A percentile compares a stretch with the other conserved stretches of the same genome.
Conservation (phyloP, 805 yeast genomes). For the Wickerhamiella alocasiicola region DNA sequence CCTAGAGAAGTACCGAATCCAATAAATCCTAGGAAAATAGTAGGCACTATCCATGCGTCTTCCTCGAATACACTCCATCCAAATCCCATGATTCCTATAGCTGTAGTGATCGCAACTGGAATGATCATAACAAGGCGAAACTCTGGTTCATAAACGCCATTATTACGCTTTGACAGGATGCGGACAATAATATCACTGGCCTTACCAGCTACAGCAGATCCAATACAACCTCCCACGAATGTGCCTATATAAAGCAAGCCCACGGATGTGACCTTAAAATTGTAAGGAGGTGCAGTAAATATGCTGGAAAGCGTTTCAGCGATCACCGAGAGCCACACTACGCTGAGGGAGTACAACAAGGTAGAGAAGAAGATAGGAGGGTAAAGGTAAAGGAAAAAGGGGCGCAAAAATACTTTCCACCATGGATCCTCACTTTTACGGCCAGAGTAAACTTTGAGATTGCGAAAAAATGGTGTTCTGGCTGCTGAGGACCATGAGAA, state of each 20-base stretch:
- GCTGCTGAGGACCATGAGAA: background rate
- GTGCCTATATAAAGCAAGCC: constrained; percentile 46
- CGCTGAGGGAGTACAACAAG: constrained; percentile 41
- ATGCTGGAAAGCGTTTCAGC: constrained; percentile 44
- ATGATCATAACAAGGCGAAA: constrained; percentile 42
- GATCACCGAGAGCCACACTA: constrained; percentile 51
- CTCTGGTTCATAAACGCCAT: constrained; percentile 53
- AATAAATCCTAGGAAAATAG: constrained; percentile 42
- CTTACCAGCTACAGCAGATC: constrained; percentile 43
- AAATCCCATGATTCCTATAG: constrained; percentile 47
- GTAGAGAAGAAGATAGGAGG: constrained; percentile 43
- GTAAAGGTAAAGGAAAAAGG: constrained; percentile 37
- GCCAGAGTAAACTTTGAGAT: constrained; percentile 37
- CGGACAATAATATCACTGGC: constrained; percentile 39
- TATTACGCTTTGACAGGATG: constrained; percentile 33
- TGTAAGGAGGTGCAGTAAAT: constrained; percentile 35
- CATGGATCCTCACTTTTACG: constrained; percentile 38
- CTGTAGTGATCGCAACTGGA: constrained; percentile 35
- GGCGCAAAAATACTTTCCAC: constrained; percentile 46
- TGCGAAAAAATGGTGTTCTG: constrained; percentile 24
- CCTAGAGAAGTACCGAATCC: constrained; percentile 52
- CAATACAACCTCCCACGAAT: constrained; percentile 45
- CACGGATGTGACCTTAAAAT: constrained; percentile 34
- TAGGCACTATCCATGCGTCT: constrained; percentile 46
- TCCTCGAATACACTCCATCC: constrained; percentile 43